Evolutionary conservation across 352 stramenopile genomes (phyloP).

Genomic region (Blastocystis sp.): DNA sequence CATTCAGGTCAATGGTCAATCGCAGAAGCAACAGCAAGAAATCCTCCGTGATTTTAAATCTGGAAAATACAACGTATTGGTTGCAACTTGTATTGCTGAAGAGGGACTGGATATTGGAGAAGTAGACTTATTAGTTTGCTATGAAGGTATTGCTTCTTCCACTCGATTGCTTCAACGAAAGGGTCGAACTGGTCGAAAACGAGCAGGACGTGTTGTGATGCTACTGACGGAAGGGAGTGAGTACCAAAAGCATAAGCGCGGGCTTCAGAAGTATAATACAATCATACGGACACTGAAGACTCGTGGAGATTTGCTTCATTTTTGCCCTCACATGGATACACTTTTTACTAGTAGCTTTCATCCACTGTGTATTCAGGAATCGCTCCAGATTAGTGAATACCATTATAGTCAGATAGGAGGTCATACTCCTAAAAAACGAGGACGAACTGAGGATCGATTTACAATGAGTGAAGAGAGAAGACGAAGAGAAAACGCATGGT

Average conservation of each 20-base stretch:
- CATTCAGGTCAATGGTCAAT: constrained; percentile 72
- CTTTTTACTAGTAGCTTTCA: background rate
- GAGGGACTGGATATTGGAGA: constrained; percentile 89
- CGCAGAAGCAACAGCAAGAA: constrained; percentile 87
- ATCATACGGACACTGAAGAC: background rate
- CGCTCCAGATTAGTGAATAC: constrained; percentile 1
- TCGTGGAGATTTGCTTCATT: background rate
- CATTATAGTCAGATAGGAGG: constrained; percentile 48
- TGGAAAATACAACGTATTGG: constrained; percentile 81
- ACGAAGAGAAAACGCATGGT: background rate
- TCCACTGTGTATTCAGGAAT: background rate
- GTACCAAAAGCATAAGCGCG: constrained; percentile 70
- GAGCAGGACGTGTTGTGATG: constrained; percentile 79
- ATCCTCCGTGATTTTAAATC: constrained; percentile 81
- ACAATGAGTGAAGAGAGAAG: background rate
- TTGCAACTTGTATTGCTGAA: constrained; percentile 88
- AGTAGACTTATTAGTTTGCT: constrained; percentile 85
- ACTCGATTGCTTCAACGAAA: constrained; percentile 86
- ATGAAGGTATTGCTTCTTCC: constrained; percentile 84
- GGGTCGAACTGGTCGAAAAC: constrained; percentile 88
- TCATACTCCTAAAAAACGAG: constrained; percentile 37
- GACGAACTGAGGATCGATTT: background rate
- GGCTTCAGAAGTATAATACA: constrained; percentile 57
- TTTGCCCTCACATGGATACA: background rate
- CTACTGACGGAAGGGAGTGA: constrained; percentile 80